Base-by-base conservation (phyloP, 805 yeast species). In the Candida easanensis region DNA sequence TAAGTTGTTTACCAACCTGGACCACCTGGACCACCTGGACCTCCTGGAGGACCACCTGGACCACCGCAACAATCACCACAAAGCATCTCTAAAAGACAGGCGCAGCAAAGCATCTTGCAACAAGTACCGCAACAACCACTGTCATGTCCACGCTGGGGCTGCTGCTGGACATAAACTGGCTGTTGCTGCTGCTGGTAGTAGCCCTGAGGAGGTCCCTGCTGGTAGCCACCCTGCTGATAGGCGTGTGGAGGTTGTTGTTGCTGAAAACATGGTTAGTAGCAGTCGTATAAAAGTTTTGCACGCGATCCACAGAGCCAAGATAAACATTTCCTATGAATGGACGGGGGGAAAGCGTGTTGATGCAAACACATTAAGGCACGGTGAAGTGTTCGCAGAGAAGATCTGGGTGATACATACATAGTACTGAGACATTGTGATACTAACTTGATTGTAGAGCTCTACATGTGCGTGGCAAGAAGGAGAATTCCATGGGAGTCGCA, bases 141-240 rank as follows among this genome's bases (percentile, higher is more conserved):
- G 11, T 20, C 36, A 11, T 46, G 31, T n/a, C 41, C n/a, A n/a
- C n/a, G n/a, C 30, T 38, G 49, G 9, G 60, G 56, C 4, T 47
- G 48, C 36, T 54, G 60, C 45, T 57, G 62, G 23, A 50, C 26
- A 35, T 56, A 54, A 5, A 56, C 48, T 2, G 60, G 58, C 39
- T 54, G 58, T 18, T 26, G 61, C 41, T 57, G 62, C 31, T 52
- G 60, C 36, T 57, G 62, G 38, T 57, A 53, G 44, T 61, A 61
- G 13, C 62, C 61, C 34, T 57, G 62, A 25, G 50, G 54, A 14
- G 50, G 42, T 14, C 42, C 48, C 31, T 49, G 52, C 20, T 48
- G 49, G 31, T 52, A 41, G 18, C 40, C 33, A 7, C 46, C 44
- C 31, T 39, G 53, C n/a, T 26, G 30, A 8, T 22, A 26, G 10